phyloP scores from a whole-genome alignment of 768 basidiomycete species.

The Lactarius psammicola region DNA sequence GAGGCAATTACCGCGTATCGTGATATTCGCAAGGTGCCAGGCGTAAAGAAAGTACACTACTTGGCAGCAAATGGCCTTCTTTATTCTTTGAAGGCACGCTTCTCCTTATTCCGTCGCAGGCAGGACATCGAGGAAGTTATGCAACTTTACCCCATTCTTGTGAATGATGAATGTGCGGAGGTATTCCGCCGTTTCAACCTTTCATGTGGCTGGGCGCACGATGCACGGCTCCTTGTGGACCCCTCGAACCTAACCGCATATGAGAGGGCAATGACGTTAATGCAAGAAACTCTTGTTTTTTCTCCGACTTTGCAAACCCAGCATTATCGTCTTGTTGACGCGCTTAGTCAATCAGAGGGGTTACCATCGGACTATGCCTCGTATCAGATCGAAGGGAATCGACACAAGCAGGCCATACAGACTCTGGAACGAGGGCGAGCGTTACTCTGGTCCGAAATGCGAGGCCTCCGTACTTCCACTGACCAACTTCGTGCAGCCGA shows the following conservation, averaged over 20 bases:
- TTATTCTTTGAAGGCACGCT: not conserved
- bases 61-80: not conserved
- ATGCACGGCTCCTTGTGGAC: not conserved
- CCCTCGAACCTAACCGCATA: not conserved
- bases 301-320: not conserved
- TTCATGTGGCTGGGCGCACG: not conserved
- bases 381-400: not conserved
- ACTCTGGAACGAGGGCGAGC: slow-evolving; percentile 1
- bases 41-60: too few species aligned
- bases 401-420: not conserved
- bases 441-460: slow-evolving; percentile 7
- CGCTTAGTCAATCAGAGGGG: not conserved
- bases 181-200: not conserved
- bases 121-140: not conserved
- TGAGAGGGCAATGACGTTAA: not conserved
- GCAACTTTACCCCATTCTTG: not conserved
- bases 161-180: too few species aligned
- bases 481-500: not conserved
- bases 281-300: not conserved
- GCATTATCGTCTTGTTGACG: not conserved
- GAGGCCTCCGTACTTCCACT: not conserved
- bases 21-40: not conserved
- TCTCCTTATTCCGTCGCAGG: not conserved
- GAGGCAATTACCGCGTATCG: not conserved
- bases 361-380: not conserved